A percentile compares a stretch with the other conserved stretches of the same genome.
Conservation (phyloP, 768 basidiomycete genomes). For the Tulasnella sp. region DNA sequence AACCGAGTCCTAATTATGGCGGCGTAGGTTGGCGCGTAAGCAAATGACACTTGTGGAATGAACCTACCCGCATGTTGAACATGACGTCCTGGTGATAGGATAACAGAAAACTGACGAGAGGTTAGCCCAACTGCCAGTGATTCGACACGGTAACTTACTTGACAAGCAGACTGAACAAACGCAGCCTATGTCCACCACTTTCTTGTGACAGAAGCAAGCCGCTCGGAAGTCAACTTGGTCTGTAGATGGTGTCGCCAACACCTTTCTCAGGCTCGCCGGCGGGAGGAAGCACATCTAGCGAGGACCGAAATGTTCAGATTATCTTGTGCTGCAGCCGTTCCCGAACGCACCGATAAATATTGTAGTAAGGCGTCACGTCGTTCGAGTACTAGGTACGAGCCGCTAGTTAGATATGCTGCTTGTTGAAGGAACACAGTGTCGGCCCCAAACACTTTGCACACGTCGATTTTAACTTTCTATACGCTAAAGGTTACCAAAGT, state of each 20-base stretch:
- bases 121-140: not conserved
- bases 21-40: not conserved
- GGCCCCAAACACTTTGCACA: conserved; percentile 83
- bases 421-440: conserved; percentile 97
- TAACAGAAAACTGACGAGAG: conserved; percentile 75
- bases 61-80: conserved; percentile 88
- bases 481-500: not conserved
- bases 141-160: conserved; percentile 51
- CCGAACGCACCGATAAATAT: conserved; percentile 67
- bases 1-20: conserved; percentile 74
- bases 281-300: conserved; percentile 79
- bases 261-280: conserved; percentile 63
- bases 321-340: not conserved
- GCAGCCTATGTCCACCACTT: conserved; percentile 92
- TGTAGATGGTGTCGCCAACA: conserved; percentile 82
- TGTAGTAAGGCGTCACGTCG: conserved; percentile 84
- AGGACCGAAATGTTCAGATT: not conserved
- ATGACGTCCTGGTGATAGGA: conserved; percentile 71
- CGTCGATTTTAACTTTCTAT: conserved; percentile 95
- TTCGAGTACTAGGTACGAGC: conserved; percentile 83
- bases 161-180: conserved; percentile 98
- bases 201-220: conserved; percentile 98
- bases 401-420: conserved; percentile 91
- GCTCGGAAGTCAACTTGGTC: conserved; percentile 96
- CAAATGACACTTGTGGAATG: not conserved